Conservation (phyloP, 1,284 basidiomycete species). For the Leccinum solheimii region DNA sequence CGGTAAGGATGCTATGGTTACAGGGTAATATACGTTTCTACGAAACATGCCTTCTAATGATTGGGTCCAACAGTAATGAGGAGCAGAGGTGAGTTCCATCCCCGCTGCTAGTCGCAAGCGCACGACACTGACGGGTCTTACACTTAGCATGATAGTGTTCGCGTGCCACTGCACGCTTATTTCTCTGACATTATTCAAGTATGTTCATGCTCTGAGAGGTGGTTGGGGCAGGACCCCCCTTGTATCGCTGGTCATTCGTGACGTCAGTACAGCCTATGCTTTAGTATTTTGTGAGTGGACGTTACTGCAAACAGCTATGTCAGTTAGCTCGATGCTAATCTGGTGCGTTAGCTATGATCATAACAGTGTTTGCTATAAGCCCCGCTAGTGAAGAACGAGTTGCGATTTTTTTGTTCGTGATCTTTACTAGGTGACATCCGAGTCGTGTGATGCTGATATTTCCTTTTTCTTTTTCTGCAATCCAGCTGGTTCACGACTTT, state of each 20-base stretch:
- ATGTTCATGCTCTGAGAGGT: constrained; percentile 7
- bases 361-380: constrained; percentile 2
- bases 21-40: not conserved
- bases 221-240: constrained; percentile 21
- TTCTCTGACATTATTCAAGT: constrained; percentile 24
- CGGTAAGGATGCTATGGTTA: constrained; percentile 8
- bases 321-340: constrained; percentile 2
- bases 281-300: constrained; percentile 9
- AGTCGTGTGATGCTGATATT: not conserved
- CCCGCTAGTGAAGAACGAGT: constrained; percentile 10
- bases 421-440: not conserved
- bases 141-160: constrained; percentile 15
- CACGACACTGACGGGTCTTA: not conserved
- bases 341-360: constrained; percentile 11
- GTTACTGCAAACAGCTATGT: not conserved
- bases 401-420: constrained; percentile 21
- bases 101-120: not conserved
- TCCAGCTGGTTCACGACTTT: constrained; percentile 21
- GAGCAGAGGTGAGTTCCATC: constrained; percentile 14
- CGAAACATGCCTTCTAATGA: constrained; percentile 16
- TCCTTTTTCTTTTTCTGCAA: not conserved
- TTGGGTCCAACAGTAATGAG: not conserved
- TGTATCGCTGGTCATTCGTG: constrained; percentile 24
- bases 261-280: constrained; percentile 17
- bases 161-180: constrained; percentile 22